Evolutionary conservation across 371 early-diverging fungal genomes (phyloP), one percentile per base, ranked within the genome.

Genomic region (Apophysomyces variabilis): DNA sequence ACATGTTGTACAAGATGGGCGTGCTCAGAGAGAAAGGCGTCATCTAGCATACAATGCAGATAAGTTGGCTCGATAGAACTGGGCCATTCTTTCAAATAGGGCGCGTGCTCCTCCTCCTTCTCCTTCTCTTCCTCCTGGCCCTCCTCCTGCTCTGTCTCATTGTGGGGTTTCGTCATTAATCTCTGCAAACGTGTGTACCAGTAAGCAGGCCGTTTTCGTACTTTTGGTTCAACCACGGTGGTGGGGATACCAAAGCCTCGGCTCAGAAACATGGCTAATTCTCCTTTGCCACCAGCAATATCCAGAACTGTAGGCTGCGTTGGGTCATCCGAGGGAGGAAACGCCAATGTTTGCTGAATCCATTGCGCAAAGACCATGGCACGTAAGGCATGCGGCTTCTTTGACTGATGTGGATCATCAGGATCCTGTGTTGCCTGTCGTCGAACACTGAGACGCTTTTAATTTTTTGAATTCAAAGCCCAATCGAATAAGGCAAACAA

Each of bases 251-350:
- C 72, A 63, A 69, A 78, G 12, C 78, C 85, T 39, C 79, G 81
- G 8, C 82, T 71, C 21, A 86, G 64, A 37, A 86, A 82, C 80
- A 85, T 80, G 3, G 82, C 72, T 5, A 88, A 60, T 41, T 88
- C 86, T 4, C 86, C 88, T 65, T 85, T 78, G 9, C 88, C 88
- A n/a, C 85, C 88, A 1, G 86, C 88, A 35, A 88, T 73, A 54
- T 88, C 88, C 38, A 88, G 66, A 1, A 85, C 80, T 8, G 71
- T 76, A 0, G 63, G 41, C 41, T 41, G 57, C 69, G 77, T 18
- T 59, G 38, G 13, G 4, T 26, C 32, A 26, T 41, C 41, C 11
- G 57, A 62, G 39, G 66, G 65, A 0, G 63, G 66, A 11, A 58
- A 71, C 4, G 69, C 66, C 58, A 83, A 85, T 0, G 80, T 84